These are phyloP conservation scores for Aspergillus tamarii DNA, from an alignment of 2,329 filamentous ascomycete genomes.

Conservation along the genomic window DNA sequence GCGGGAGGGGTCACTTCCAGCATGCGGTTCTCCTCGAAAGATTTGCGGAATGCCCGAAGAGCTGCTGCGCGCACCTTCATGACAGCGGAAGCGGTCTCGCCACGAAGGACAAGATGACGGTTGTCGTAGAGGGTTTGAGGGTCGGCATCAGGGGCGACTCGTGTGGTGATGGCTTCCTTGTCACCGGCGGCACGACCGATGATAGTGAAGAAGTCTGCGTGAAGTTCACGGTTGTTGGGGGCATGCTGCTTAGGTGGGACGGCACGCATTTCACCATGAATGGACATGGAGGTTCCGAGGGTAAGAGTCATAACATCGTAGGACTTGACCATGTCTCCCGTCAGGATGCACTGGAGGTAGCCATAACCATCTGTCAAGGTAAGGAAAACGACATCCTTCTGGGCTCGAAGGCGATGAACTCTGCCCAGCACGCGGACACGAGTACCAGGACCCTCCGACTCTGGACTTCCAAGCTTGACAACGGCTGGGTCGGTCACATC, in stretches of 20 bases:
- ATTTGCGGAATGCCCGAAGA: slow-evolving; percentile 76
- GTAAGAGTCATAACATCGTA: slow-evolving; percentile 87
- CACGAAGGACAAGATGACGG: slow-evolving; percentile 81
- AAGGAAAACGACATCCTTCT: slow-evolving; percentile 85
- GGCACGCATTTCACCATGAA: slow-evolving; percentile 81
- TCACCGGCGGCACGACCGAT: slow-evolving; percentile 79
- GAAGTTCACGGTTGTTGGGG: slow-evolving; percentile 82
- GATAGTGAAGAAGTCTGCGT: slow-evolving; percentile 86
- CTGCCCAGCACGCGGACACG: slow-evolving; percentile 80
- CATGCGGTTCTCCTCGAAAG: slow-evolving; percentile 76
- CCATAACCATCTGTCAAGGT: slow-evolving; percentile 85
- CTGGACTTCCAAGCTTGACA: slow-evolving; percentile 57
- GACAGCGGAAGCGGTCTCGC: slow-evolving; percentile 79
- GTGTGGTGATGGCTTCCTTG: slow-evolving; percentile 89
- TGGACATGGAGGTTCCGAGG: slow-evolving; percentile 81
- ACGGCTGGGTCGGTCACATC: slow-evolving; percentile 67
- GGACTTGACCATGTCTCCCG: slow-evolving; percentile 82
- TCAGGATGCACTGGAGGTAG: slow-evolving; percentile 80
- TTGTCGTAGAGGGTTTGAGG: slow-evolving; percentile 76
- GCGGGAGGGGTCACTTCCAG: slow-evolving; percentile 86
- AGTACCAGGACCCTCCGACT: slow-evolving; percentile 66
- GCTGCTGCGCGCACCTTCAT: slow-evolving; percentile 84
- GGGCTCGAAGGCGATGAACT: slow-evolving; percentile 77
- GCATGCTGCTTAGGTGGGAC: slow-evolving; percentile 78
- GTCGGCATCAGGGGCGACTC: slow-evolving; percentile 69